phyloP scores from a whole-genome alignment of 371 early-diverging fungal species.

The Mortierella sp. region DNA sequence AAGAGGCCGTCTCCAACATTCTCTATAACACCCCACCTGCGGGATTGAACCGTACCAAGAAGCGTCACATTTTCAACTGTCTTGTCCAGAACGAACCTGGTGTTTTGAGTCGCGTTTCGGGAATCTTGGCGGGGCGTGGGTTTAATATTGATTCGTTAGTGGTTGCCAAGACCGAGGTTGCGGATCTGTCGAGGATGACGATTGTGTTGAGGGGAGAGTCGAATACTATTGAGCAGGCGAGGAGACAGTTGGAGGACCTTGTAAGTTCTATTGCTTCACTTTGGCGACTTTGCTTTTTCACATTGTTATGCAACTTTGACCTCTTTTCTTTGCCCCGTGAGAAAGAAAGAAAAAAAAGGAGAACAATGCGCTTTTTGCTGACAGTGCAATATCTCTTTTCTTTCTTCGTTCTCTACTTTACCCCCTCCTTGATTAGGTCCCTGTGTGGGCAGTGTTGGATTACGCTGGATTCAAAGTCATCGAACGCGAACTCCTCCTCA shows the following conservation, averaged over 20 bases:
- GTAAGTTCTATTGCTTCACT: slow-evolving; percentile 53
- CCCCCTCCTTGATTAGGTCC: slow-evolving; percentile 69
- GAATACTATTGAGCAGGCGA: slow-evolving; percentile 92
- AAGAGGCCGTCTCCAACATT: slow-evolving; percentile 93
- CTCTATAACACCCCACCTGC: slow-evolving; percentile 89
- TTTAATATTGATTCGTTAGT: slow-evolving; percentile 98
- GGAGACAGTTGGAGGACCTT: slow-evolving; percentile 94
- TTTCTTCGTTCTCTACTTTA: slow-evolving; percentile 1
- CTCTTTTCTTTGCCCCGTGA: not conserved
- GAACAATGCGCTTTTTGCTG: not conserved
- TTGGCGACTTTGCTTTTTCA: not conserved
- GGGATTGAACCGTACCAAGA: slow-evolving; percentile 60
- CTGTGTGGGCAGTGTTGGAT: slow-evolving; percentile 98
- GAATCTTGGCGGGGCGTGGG: slow-evolving; percentile 95
- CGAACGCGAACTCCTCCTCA: slow-evolving; percentile 92
- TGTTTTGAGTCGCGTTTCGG: slow-evolving; percentile 92
- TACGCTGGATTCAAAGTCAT: slow-evolving; percentile 89
- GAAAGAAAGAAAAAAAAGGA: slow-evolving; percentile 4
- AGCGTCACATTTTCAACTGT: slow-evolving; percentile 92
- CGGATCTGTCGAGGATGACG: slow-evolving; percentile 95
- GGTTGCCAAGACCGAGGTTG: slow-evolving; percentile 95
- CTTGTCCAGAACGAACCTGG: slow-evolving; percentile 97
- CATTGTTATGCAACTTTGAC: not conserved
- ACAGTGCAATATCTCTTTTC: slow-evolving; percentile 5
- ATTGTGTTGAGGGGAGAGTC: slow-evolving; percentile 92